Conservation (phyloP, 2,329 filamentous ascomycete species). For the Colletotrichum musae region DNA sequence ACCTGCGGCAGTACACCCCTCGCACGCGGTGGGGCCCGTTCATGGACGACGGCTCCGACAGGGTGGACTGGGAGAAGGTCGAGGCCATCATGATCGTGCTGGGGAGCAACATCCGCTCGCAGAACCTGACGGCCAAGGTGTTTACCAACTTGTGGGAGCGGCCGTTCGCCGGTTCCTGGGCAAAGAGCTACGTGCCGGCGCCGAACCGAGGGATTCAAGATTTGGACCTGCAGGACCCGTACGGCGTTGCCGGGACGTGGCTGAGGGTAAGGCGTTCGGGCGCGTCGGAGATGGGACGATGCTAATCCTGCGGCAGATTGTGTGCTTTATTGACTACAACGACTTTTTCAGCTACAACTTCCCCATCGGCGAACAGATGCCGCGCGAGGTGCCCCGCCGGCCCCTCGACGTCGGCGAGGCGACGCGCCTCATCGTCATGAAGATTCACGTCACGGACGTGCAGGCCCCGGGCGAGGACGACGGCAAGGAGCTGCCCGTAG, state of each 20-base stretch:
- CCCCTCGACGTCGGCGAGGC: slow-evolving; percentile 76
- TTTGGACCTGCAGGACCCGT: slow-evolving; percentile 75
- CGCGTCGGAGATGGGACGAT: neutral
- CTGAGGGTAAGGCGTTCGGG: slow-evolving; percentile 67
- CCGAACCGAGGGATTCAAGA: slow-evolving; percentile 53
- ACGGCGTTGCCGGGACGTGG: slow-evolving; percentile 80
- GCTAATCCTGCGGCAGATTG: slow-evolving; percentile 48
- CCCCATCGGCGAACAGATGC: slow-evolving; percentile 56
- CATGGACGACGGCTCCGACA: slow-evolving; percentile 70
- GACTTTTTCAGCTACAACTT: slow-evolving; percentile 84
- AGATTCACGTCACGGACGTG: slow-evolving; percentile 73
- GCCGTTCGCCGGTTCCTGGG: slow-evolving; percentile 70
- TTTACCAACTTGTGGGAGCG: slow-evolving; percentile 68
- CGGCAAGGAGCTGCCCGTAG: slow-evolving; percentile 72
- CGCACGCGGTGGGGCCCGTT: slow-evolving; percentile 81
- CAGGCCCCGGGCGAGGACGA: slow-evolving; percentile 72
- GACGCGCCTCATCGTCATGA: slow-evolving; percentile 79
- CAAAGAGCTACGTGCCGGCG: slow-evolving; percentile 62
- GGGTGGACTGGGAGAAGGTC: slow-evolving; percentile 85
- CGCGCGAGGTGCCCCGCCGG: slow-evolving; percentile 56
- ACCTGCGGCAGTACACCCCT: slow-evolving; percentile 77
- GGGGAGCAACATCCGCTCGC: slow-evolving; percentile 71
- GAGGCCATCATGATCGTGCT: slow-evolving; percentile 82
- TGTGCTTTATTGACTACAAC: slow-evolving; percentile 75
- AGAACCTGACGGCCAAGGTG: slow-evolving; percentile 61